A percentile compares a stretch with the other conserved stretches of the same genome.
These are phyloP conservation scores for Solanum infundibuliforme DNA, from an alignment of 257 asterid genomes.

Conservation along the genomic window DNA sequence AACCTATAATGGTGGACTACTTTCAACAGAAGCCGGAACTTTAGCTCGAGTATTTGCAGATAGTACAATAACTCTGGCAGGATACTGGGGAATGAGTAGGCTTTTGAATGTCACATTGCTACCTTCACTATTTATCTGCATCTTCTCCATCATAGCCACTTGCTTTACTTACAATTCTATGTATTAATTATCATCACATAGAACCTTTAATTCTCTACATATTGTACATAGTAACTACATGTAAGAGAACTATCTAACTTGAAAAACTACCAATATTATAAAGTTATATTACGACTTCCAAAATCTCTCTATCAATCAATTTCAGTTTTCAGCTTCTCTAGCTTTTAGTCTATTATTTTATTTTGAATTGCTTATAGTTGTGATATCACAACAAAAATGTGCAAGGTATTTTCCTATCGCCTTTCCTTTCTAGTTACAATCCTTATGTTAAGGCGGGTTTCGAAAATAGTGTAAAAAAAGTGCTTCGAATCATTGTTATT, in stretches of 20 bases:
- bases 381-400: background rate
- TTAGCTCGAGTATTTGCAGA: slow-evolving; percentile 89
- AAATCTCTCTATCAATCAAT: background rate
- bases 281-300: background rate
- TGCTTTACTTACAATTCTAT: slow-evolving; percentile 74
- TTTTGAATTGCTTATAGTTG: background rate
- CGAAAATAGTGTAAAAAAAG: background rate
- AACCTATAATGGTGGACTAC: slow-evolving; percentile 76
- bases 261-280: background rate
- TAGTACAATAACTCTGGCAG: slow-evolving; percentile 78
- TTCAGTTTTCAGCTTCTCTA: background rate
- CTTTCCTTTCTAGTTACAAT: background rate
- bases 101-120: slow-evolving; percentile 68
- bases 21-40: slow-evolving; percentile 92
- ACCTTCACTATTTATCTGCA: slow-evolving; percentile 72
- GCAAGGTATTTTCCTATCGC: background rate
- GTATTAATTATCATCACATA: slow-evolving; percentile 19
- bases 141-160: slow-evolving; percentile 70
- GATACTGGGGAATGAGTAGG: slow-evolving; percentile 53
- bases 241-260: background rate
- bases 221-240: background rate
- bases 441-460: background rate
- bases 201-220: background rate
- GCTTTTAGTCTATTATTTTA: background rate
- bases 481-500: too few relatives aligned